Conservation (phyloP, 2,329 filamentous ascomycete species). For the Neonectria neomacrospora region DNA sequence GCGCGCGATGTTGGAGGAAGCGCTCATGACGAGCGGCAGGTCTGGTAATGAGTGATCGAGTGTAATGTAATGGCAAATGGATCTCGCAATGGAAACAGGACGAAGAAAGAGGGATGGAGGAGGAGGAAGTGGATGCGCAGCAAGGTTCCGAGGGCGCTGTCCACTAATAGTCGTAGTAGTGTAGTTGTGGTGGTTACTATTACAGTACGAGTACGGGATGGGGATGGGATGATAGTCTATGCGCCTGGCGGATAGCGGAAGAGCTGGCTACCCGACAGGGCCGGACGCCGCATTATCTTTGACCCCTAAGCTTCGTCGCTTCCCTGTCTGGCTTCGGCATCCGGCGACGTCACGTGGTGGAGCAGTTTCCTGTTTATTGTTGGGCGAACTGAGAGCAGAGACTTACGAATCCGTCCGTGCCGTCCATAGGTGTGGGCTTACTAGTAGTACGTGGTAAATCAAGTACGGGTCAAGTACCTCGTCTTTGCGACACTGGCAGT, state of each 20-base stretch:
- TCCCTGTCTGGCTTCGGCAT: slow-evolving; percentile 12
- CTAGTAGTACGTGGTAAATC: too few species aligned
- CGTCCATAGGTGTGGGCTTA: not conserved
- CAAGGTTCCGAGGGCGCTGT: slow-evolving; percentile 39
- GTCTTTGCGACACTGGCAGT: not conserved
- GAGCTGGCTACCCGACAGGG: slow-evolving; percentile 41
- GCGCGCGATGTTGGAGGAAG: slow-evolving; percentile 65
- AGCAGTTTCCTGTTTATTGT: slow-evolving; percentile 14
- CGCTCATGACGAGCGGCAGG: slow-evolving; percentile 60
- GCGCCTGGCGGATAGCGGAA: slow-evolving; percentile 35
- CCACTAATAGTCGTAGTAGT: slow-evolving; percentile 38
- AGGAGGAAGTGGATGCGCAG: slow-evolving; percentile 42
- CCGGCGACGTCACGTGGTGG: slow-evolving; percentile 20
- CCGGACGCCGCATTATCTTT: slow-evolving; percentile 29
- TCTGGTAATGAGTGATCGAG: slow-evolving; percentile 24
- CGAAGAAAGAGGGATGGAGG: slow-evolving; percentile 33
- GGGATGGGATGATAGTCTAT: slow-evolving; percentile 17
- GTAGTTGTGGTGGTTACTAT: slow-evolving; percentile 33
- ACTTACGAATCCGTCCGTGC: slow-evolving; percentile 8
- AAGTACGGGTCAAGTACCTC: not conserved
- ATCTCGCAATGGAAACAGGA: slow-evolving; percentile 22
- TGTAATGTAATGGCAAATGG: slow-evolving; percentile 12
- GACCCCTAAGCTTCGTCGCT: slow-evolving; percentile 2
- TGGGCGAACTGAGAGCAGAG: slow-evolving; percentile 18
- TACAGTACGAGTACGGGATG: slow-evolving; percentile 19